These are phyloP conservation scores for Chondrostereum purpureum DNA, from an alignment of 1,284 basidiomycete genomes.

Conservation along the genomic window DNA sequence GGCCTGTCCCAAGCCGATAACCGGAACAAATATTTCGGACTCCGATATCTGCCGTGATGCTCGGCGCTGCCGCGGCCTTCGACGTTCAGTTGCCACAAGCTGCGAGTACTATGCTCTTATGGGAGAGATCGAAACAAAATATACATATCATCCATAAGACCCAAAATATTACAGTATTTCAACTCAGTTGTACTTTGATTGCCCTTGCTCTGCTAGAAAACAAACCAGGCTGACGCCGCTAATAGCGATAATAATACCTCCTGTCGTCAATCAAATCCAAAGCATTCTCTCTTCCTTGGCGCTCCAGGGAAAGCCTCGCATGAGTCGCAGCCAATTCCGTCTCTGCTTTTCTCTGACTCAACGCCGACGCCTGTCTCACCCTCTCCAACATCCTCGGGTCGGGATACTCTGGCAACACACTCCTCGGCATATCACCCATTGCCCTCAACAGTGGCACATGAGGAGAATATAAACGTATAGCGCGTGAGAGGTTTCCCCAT, in stretches of 20 bases:
- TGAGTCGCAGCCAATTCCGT: neutral
- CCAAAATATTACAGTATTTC: too few relatives aligned
- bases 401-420: slow-evolving; percentile 3
- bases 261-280: too few relatives aligned
- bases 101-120: too few relatives aligned
- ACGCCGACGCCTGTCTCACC: neutral
- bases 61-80: neutral
- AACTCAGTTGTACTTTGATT: too few relatives aligned
- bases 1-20: neutral
- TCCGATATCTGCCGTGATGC: neutral
- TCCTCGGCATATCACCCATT: slow-evolving; percentile 5
- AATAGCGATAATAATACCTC: too few relatives aligned
- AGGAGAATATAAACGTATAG: slow-evolving; percentile 1
- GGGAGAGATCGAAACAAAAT: too few relatives aligned
- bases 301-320: neutral
- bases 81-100: neutral
- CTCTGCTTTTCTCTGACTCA: neutral
- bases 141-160: too few relatives aligned
- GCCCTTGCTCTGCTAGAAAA: too few relatives aligned
- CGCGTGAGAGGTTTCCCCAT: neutral
- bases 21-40: neutral
- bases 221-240: too few relatives aligned
- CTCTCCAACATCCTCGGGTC: slow-evolving; percentile 5
- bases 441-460: neutral
- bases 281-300: too few relatives aligned